phyloP scores from a whole-genome alignment of 441 rosid species.

The Metrosideros polymorpha region DNA sequence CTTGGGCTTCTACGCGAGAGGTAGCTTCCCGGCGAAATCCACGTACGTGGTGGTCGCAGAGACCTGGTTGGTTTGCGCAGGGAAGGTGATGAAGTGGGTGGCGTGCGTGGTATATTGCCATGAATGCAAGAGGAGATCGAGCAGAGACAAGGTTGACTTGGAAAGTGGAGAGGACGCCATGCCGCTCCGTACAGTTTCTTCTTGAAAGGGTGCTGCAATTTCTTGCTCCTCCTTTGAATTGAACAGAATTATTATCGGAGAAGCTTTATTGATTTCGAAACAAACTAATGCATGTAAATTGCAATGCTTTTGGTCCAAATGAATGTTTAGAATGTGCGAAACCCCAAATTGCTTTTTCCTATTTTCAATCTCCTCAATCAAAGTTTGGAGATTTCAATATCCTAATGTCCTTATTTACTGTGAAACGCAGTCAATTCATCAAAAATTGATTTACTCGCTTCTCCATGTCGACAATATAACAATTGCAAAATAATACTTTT shows the following conservation, averaged over 20 bases:
- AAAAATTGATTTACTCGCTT: neutral
- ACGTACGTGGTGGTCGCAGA: neutral
- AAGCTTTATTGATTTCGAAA: neutral
- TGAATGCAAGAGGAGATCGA: neutral
- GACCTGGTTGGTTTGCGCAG: neutral
- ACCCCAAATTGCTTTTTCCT: neutral
- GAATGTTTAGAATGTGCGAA: neutral
- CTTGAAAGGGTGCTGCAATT: neutral
- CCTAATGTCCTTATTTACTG: neutral
- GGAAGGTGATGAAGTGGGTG: neutral
- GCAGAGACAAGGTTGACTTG: neutral
- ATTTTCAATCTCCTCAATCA: neutral
- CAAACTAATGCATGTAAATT: neutral
- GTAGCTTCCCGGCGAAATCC: neutral
- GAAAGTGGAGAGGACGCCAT: neutral
- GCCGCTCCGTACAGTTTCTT: neutral
- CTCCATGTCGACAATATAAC: neutral
- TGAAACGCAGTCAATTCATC: neutral
- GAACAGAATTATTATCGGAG: neutral
- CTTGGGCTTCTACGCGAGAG: neutral
- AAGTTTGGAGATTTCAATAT: neutral
- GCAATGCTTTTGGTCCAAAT: neutral
- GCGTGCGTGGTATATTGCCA: neutral
- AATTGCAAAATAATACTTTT: neutral
- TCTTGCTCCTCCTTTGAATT: neutral